Conservation (phyloP, 2,329 filamentous ascomycete genomes). For the Exophiala xenobiotica region DNA sequence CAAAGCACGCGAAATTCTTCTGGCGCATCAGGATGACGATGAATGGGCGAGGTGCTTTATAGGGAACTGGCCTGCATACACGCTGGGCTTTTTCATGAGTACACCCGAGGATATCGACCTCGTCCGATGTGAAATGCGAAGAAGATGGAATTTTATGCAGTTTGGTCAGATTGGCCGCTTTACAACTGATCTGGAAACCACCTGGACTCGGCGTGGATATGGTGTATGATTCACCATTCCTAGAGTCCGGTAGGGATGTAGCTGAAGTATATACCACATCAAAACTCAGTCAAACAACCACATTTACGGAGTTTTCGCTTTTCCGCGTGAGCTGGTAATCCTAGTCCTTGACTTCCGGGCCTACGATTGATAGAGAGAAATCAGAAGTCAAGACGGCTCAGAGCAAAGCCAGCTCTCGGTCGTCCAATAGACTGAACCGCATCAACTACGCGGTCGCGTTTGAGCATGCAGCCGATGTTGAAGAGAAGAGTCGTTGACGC, state of each 20-base stretch:
- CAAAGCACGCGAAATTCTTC: slow-evolving; percentile 10
- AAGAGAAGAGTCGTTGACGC: no score
- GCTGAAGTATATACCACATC: no score
- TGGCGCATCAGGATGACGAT: slow-evolving; percentile 5
- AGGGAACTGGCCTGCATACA: slow-evolving; percentile 20
- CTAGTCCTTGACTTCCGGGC: no score
- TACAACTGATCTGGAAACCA: slow-evolving; percentile 10
- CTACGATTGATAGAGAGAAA: no score
- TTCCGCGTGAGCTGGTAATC: no score
- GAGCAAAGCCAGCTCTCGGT: no score
- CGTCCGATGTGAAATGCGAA: slow-evolving; percentile 12
- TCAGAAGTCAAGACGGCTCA: no score
- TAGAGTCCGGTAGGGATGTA: background rate
- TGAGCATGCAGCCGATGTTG: no score
- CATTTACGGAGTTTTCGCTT: no score
- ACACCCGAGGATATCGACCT: slow-evolving; percentile 7
- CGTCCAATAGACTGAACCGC: no score
- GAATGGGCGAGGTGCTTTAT: slow-evolving; percentile 18
- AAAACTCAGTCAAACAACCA: no score
- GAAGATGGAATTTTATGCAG: slow-evolving; percentile 11
- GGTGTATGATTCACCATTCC: background rate
- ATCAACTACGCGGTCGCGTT: no score
- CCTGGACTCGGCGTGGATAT: slow-evolving; percentile 9
- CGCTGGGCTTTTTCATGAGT: slow-evolving; percentile 18
- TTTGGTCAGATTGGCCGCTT: slow-evolving; percentile 16